These are phyloP conservation scores for Piper betle DNA, from an alignment of 164 flowering plant species.

Conservation along the genomic window DNA sequence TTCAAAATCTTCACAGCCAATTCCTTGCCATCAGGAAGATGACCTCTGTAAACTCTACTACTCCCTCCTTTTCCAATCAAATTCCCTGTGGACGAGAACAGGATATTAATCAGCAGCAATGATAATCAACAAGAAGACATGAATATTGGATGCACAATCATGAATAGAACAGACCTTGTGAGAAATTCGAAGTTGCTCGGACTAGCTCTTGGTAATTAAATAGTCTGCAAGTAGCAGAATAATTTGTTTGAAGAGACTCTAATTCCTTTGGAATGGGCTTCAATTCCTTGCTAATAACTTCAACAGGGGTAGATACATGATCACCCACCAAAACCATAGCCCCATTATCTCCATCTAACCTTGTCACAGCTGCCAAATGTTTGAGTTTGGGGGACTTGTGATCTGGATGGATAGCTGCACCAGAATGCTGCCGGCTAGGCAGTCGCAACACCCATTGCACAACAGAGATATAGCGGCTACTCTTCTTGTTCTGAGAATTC, in stretches of 20 bases:
- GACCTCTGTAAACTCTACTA: conserved; percentile 74
- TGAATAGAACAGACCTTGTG: conserved; percentile 33
- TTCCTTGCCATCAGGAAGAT: conserved; percentile 68
- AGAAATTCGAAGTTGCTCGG: conserved; percentile 60
- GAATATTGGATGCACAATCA: neutral
- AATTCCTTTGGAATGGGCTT: conserved; percentile 38
- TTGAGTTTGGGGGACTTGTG: conserved; percentile 7
- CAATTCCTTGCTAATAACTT: conserved; percentile 12
- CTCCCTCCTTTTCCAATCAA: conserved; percentile 91
- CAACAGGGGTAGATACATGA: conserved; percentile 9
- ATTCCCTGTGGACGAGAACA: conserved; percentile 34
- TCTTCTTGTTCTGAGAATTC: conserved; percentile 9
- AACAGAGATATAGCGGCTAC: conserved; percentile 35
- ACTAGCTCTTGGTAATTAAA: conserved; percentile 56
- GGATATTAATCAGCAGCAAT: neutral
- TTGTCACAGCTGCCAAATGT: conserved; percentile 1
- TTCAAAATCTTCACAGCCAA: conserved; percentile 83
- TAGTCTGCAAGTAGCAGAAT: conserved; percentile 65
- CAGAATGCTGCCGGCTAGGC: conserved; percentile 27
- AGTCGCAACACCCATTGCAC: conserved; percentile 65
- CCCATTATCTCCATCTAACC: conserved; percentile 35
- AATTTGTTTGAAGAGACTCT: conserved; percentile 55
- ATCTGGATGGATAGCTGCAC: conserved; percentile 19
- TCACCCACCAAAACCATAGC: conserved; percentile 48
- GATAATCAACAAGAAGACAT: neutral